These are phyloP conservation scores for Rhizopogon parksii DNA, from an alignment of 1,284 basidiomycete genomes.

Conservation along the genomic window DNA sequence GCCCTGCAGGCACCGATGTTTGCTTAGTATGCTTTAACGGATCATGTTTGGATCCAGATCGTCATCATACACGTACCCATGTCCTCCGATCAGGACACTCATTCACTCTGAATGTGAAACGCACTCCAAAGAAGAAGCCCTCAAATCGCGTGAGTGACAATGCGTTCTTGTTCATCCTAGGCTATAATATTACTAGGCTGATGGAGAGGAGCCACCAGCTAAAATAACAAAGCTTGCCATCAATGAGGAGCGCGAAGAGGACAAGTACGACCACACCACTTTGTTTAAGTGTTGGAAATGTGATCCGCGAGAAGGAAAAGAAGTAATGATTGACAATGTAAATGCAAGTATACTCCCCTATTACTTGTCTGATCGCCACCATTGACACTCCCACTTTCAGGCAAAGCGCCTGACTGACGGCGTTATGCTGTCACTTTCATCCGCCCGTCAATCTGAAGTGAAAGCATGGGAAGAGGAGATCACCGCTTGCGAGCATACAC, in stretches of 20 bases:
- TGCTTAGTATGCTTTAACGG: constrained; percentile 95
- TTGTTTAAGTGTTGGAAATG: constrained; percentile 76
- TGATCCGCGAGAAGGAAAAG: constrained; percentile 45
- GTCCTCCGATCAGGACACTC: constrained; percentile 65
- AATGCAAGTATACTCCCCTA: constrained; percentile 7
- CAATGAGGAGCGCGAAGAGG: constrained; percentile 77
- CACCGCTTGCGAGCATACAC: constrained; percentile 79
- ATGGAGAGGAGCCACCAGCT: constrained; percentile 73
- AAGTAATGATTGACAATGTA: constrained; percentile 28
- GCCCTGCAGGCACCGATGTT: constrained; percentile 75
- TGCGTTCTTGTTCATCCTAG: neutral
- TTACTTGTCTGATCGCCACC: neutral
- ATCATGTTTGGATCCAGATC: constrained; percentile 60
- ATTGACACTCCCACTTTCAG: constrained; percentile 24
- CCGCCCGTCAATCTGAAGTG: constrained; percentile 88
- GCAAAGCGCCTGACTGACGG: constrained; percentile 57
- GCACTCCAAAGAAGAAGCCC: constrained; percentile 62
- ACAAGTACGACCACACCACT: constrained; percentile 74
- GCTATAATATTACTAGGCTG: constrained; percentile 28
- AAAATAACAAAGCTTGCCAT: constrained; percentile 91
- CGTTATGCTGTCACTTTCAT: constrained; percentile 79
- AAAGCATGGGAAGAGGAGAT: constrained; percentile 99
- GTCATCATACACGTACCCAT: constrained; percentile 72
- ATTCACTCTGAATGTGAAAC: constrained; percentile 78
- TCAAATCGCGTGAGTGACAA: constrained; percentile 54